phyloP scores from a whole-genome alignment of 176 grass and related monocot species.

The Hyparrhenia diplandra region DNA sequence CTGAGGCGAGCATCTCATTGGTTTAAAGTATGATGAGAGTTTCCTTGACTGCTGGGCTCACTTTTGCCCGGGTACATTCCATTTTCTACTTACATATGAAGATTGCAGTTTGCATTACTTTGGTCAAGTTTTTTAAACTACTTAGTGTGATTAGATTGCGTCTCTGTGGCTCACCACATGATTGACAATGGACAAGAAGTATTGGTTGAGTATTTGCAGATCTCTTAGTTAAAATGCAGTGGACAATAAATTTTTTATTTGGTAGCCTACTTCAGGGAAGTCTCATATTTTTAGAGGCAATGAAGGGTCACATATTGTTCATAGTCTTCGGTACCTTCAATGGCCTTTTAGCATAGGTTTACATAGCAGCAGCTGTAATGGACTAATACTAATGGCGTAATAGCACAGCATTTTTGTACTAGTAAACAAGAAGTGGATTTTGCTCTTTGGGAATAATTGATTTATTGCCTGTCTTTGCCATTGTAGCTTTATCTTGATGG shows the following conservation, averaged over 20 bases:
- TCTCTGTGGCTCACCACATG: not conserved
- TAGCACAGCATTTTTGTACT: not conserved
- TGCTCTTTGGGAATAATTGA: conserved; percentile 3
- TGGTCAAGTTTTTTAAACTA: not conserved
- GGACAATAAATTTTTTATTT: not conserved
- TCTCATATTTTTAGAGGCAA: not conserved
- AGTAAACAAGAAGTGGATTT: conserved; percentile 1
- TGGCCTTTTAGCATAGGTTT: not conserved
- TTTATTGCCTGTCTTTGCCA: conserved; percentile 18
- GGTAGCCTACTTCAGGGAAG: not conserved
- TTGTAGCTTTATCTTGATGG: conserved; percentile 93
- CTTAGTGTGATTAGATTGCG: not conserved
- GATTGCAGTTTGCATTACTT: not conserved
- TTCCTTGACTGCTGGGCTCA: conserved; percentile 93
- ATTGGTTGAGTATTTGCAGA: not conserved
- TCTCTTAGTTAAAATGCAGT: not conserved
- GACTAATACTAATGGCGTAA: not conserved
- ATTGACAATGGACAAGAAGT: conserved; percentile 1
- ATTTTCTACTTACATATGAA: conserved; percentile 1
- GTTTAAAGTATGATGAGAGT: conserved; percentile 74
- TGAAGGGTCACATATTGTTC: not conserved
- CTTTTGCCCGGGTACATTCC: conserved; percentile 80
- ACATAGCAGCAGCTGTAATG: conserved; percentile 8
- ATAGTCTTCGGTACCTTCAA: conserved; percentile 3
- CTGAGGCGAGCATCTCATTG: conserved; percentile 86